These are phyloP conservation scores for Coemansia sp. DNA, from an alignment of 192 early-diverging fungal species.

Conservation along the genomic window DNA sequence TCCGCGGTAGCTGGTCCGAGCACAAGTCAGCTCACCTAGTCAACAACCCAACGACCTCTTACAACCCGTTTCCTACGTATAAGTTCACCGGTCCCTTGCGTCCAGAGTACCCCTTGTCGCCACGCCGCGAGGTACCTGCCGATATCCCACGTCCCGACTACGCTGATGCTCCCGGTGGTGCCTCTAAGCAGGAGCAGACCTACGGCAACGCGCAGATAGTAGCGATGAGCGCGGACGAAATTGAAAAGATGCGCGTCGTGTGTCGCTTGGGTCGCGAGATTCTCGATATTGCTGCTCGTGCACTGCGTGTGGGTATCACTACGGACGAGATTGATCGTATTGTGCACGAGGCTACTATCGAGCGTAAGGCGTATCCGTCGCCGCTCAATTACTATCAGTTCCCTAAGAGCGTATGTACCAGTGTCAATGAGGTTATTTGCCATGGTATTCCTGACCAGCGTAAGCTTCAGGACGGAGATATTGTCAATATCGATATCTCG, in stretches of 20 bases:
- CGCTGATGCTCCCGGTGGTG: conserved; percentile 62
- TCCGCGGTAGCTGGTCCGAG: conserved; percentile 66
- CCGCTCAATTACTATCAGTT: conserved; percentile 96
- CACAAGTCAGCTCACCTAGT: conserved; percentile 48
- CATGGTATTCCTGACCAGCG: conserved; percentile 98
- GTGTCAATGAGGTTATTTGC: conserved; percentile 92
- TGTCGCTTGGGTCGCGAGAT: conserved; percentile 87
- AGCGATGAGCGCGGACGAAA: conserved; percentile 69
- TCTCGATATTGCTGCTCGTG: conserved; percentile 81
- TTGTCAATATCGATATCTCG: conserved; percentile 92
- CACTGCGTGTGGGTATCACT: conserved; percentile 81
- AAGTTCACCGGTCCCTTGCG: conserved; percentile 69
- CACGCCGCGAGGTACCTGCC: conserved; percentile 66
- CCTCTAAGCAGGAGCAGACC: conserved; percentile 75
- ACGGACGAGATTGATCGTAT: conserved; percentile 96
- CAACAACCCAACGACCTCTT: conserved; percentile 40
- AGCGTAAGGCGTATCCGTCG: conserved; percentile 91
- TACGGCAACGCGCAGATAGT: conserved; percentile 72
- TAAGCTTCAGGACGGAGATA: conserved; percentile 91
- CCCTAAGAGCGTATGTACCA: conserved; percentile 95
- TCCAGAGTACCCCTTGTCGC: conserved; percentile 77
- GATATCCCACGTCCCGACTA: conserved; percentile 76
- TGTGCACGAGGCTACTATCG: conserved; percentile 93
- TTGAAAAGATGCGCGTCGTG: conserved; percentile 77
- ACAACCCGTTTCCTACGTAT: conserved; percentile 65